phyloP scores from a whole-genome alignment of 768 basidiomycete genomes.

The Lanmaoa rubissima region DNA sequence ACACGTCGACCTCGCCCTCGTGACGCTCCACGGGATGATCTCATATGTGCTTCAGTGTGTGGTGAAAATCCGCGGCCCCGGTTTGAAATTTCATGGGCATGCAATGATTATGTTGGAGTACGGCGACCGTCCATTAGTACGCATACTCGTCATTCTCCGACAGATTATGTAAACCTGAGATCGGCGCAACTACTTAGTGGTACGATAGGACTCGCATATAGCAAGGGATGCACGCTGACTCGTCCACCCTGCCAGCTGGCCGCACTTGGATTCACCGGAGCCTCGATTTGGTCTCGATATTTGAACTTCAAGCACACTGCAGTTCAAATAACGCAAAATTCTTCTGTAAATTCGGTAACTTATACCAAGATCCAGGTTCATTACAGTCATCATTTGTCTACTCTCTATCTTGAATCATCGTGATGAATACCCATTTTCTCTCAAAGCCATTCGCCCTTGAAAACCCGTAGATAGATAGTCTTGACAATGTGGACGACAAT shows the following conservation, averaged over 20 bases:
- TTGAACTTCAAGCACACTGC: not conserved
- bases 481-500: constrained; percentile 28
- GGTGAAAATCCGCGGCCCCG: not conserved
- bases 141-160: no score
- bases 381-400: not conserved
- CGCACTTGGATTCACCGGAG: not conserved
- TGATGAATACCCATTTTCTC: not conserved
- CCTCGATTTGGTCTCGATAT: no score
- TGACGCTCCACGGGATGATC: constrained; percentile 5
- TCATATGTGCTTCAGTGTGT: constrained; percentile 7
- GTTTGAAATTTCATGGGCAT: not conserved
- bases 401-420: not conserved
- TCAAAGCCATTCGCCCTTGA: constrained; percentile 33
- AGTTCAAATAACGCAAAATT: not conserved
- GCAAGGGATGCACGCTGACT: not conserved
- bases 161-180: no score
- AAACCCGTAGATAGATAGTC: constrained; percentile 24
- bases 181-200: no score
- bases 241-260: not conserved
- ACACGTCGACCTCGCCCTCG: constrained; percentile 13
- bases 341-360: constrained; percentile 1
- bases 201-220: no score
- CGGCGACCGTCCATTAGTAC: no score
- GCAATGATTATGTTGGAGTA: no score
- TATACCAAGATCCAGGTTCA: not conserved